Conservation (phyloP, 106 monocot species). For the Posidonia australis region DNA sequence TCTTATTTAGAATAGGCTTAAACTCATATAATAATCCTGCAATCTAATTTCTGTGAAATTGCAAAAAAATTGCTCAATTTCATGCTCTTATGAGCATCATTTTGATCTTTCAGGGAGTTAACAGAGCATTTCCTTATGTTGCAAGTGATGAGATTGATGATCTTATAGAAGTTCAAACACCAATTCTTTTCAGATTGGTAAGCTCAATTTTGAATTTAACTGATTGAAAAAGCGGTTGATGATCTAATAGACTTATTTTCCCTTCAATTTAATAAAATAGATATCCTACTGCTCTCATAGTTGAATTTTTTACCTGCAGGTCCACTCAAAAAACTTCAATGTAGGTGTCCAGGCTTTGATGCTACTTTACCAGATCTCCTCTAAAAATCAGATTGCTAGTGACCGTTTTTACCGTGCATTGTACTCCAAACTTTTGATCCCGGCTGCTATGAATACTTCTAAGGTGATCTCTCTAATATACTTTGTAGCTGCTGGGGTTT, state of each 20-base stretch:
- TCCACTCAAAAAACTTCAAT: conserved; percentile 90
- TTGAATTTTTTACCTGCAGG: conserved; percentile 33
- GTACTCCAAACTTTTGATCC: conserved; percentile 75
- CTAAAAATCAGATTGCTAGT: conserved; percentile 83
- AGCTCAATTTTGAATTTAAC: too few relatives aligned
- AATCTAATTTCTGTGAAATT: neutral
- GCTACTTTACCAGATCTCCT: conserved; percentile 81
- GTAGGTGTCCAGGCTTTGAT: conserved; percentile 87
- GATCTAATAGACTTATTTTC: neutral
- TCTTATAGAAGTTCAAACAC: conserved; percentile 84
- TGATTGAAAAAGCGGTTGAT: too few relatives aligned
- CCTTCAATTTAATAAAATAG: neutral
- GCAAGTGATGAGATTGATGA: conserved; percentile 92
- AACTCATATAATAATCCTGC: neutral
- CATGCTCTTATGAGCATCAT: neutral
- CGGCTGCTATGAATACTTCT: conserved; percentile 64
- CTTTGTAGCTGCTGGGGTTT: too few relatives aligned
- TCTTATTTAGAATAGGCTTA: neutral
- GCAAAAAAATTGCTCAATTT: neutral
- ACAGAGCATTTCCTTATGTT: conserved; percentile 93
- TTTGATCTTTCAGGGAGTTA: conserved; percentile 52
- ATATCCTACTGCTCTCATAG: too few relatives aligned
- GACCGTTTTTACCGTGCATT: conserved; percentile 94
- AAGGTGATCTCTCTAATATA: conserved; percentile 40
- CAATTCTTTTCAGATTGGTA: conserved; percentile 84